Conservation (phyloP, 2,329 filamentous ascomycete species). For the Penicillium sp. region DNA sequence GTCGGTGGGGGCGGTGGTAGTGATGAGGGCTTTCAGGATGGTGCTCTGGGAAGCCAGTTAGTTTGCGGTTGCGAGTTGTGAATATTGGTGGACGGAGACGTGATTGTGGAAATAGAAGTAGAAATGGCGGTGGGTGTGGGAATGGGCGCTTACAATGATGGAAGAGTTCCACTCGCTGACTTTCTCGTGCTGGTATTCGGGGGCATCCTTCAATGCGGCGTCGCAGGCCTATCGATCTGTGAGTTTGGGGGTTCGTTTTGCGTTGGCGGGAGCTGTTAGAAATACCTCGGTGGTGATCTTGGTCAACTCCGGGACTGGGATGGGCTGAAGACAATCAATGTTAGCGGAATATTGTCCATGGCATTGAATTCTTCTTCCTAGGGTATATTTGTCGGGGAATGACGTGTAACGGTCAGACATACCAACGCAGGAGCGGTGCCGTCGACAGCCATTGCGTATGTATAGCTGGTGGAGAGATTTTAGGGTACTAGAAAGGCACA, state of each 20-base stretch:
- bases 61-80: neutral
- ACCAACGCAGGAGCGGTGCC: slow-evolving; percentile 31
- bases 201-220: slow-evolving; percentile 71
- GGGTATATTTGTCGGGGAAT: slow-evolving; percentile 2
- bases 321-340: slow-evolving; percentile 60
- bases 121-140: neutral
- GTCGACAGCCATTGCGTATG: slow-evolving; percentile 38
- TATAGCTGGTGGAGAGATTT: neutral
- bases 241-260: slow-evolving; percentile 7
- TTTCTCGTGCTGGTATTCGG: slow-evolving; percentile 84
- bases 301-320: slow-evolving; percentile 75
- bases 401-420: slow-evolving; percentile 21
- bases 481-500: neutral
- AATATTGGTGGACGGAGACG: too few relatives aligned
- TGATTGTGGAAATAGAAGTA: neutral
- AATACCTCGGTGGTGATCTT: slow-evolving; percentile 84
- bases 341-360: slow-evolving; percentile 8
- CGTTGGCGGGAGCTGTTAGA: slow-evolving; percentile 20
- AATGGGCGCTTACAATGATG: slow-evolving; percentile 74
- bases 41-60: slow-evolving; percentile 35
- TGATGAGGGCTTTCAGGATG: slow-evolving; percentile 47
- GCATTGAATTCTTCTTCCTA: neutral
- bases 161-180: slow-evolving; percentile 87
- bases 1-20: slow-evolving; percentile 44
- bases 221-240: slow-evolving; percentile 72